Base-by-base conservation (phyloP, 73 alveolate species). In the Paramecium bursaria region DNA sequence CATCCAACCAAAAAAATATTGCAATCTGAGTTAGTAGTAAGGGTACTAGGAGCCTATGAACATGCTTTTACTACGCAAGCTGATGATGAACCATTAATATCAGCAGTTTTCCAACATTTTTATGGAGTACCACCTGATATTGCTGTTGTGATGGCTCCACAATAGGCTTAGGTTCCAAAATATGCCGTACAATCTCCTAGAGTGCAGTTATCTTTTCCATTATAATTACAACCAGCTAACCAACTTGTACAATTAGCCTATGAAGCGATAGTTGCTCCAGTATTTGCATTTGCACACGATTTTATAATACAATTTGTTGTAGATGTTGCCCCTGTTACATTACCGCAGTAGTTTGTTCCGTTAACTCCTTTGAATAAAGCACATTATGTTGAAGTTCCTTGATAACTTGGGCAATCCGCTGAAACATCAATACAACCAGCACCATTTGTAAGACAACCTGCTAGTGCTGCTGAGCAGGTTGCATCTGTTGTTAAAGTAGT, bases 41-140 rank as follows among this genome's bases (percentile, higher is more conserved):
- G 27, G 17, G 47, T 67, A 42, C 44, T 67, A 25, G 82, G 60
- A 9, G 82, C 82, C 22, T 67, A 53, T 35, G 60, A 39, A n/a
- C 82, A 67, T 0, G 44, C 55, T 15, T 26, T 67, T 42, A 13
- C 21, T 2, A 57, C 55, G 33, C 82, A 67, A 14, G 44, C 26
- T 14, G 60, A 53, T 35, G 82, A 31, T 3, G 60, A 53, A 67
- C 14, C 42, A 39, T 7, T 5, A 39, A n/a, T 0, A 4, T 42
- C 0, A 35, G 82, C 31, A 13, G 10, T 26, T 35, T 47, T 47
- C 21, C 50, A 67, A 19, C 82, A 67, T 35, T 42, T 19, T 0
- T 39, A 39, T 35, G 26, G 5, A 0, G 4, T 46, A 33, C 35
- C 82, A 39, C n/a, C 6, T 2, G 49, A 13, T 2, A 5, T 4